These are phyloP conservation scores for Biscogniauxia mediterranea DNA, from an alignment of 2,329 filamentous ascomycete genomes.

Conservation along the genomic window DNA sequence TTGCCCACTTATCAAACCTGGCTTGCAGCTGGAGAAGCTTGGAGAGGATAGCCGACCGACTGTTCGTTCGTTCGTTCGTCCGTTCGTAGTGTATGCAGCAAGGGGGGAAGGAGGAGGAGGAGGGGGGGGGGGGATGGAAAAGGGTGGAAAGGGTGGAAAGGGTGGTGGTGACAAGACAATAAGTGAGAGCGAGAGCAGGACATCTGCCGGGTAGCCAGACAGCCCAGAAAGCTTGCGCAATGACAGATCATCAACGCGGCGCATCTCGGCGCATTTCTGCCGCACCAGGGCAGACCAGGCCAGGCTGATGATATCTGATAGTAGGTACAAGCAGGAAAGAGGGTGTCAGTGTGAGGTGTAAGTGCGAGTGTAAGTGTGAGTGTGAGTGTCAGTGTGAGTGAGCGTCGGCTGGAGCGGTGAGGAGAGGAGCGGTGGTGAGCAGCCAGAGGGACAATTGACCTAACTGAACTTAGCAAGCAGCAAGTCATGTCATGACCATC, in stretches of 20 bases:
- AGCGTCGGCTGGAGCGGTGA: conserved; percentile 21
- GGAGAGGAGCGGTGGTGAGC: neutral
- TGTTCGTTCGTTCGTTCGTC: neutral
- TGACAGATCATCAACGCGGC: conserved; percentile 7
- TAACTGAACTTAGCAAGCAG: too few species aligned
- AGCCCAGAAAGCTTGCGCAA: neutral
- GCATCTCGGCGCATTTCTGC: conserved; percentile 5
- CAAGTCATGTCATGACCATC: too few species aligned
- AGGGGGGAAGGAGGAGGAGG: neutral
- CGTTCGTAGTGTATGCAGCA: neutral
- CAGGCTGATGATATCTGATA: conserved; percentile 17
- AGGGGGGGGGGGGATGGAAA: too few species aligned
- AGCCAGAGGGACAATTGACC: too few species aligned
- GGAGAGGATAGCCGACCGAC: neutral
- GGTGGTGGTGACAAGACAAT: too few species aligned
- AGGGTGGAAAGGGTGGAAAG: too few species aligned
- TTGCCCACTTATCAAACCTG: neutral
- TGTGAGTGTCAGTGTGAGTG: too few species aligned
- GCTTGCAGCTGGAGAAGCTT: neutral
- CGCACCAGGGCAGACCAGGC: conserved; percentile 12
- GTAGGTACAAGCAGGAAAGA: neutral
- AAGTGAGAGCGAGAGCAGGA: neutral
- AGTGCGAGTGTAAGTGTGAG: too few species aligned
- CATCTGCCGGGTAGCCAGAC: neutral
- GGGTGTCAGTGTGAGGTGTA: too few species aligned